Conservation (phyloP, 495 filamentous ascomycete species). For the Penicillium cinerascens region DNA sequence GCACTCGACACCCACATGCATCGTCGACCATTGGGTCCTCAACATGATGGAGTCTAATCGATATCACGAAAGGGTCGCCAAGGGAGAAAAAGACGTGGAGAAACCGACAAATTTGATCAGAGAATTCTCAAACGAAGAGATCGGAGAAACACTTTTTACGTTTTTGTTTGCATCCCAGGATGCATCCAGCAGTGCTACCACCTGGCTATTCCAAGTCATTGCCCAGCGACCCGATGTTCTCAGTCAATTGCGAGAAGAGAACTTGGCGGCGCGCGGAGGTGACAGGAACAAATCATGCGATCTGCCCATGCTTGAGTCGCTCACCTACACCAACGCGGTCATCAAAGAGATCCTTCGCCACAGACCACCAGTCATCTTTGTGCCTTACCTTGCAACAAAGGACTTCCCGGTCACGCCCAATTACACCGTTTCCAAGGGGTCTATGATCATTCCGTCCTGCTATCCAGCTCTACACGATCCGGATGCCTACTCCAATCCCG, state of each 20-base stretch:
- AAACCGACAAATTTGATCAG: slow-evolving; percentile 78
- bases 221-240: slow-evolving; percentile 87
- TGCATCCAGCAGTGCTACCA: slow-evolving; percentile 83
- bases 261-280: slow-evolving; percentile 67
- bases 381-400: slow-evolving; percentile 90
- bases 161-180: slow-evolving; percentile 97
- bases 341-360: slow-evolving; percentile 91
- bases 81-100: slow-evolving; percentile 60
- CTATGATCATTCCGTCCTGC: slow-evolving; percentile 86
- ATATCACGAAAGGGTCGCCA: slow-evolving; percentile 62
- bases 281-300: slow-evolving; percentile 62
- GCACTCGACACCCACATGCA: slow-evolving; percentile 75
- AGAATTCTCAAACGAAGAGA: slow-evolving; percentile 83
- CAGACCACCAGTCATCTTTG: slow-evolving; percentile 90
- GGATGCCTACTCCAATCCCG: slow-evolving; percentile 79
- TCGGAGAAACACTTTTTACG: slow-evolving; percentile 86
- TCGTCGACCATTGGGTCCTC: slow-evolving; percentile 85
- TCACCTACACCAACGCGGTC: slow-evolving; percentile 83
- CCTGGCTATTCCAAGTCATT: slow-evolving; percentile 88
- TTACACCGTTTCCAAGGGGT: slow-evolving; percentile 83
- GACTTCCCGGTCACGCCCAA: slow-evolving; percentile 77
- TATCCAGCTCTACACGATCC: slow-evolving; percentile 88
- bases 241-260: slow-evolving; percentile 79
- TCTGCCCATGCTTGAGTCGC: slow-evolving; percentile 78
- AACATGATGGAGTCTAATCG: slow-evolving; percentile 74